Evolutionary conservation across 352 stramenopile species (phyloP).

Genomic region (Hyaloperonospora brassicae): DNA sequence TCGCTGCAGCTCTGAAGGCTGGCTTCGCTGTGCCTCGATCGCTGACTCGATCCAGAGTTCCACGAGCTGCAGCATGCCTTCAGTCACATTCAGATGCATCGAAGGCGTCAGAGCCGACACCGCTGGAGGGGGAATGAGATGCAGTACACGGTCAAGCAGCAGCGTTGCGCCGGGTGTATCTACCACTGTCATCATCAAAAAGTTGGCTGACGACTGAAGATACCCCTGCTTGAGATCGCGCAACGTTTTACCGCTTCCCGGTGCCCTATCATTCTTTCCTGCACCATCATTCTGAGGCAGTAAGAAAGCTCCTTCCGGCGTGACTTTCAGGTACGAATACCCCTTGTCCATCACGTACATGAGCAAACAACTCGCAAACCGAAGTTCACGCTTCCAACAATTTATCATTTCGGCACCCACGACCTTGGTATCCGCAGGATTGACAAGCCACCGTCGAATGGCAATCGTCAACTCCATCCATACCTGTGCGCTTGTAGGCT

Average conservation of each 20-base stretch:
- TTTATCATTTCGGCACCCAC: constrained; percentile 65
- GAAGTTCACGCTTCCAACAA: constrained; percentile 80
- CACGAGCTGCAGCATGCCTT: constrained; percentile 66
- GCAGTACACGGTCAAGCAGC: constrained; percentile 69
- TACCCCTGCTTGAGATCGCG: constrained; percentile 64
- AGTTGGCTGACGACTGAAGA: constrained; percentile 58
- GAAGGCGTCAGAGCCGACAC: constrained; percentile 53
- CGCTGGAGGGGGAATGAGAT: constrained; percentile 66
- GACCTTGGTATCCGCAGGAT: constrained; percentile 42
- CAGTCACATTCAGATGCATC: constrained; percentile 63
- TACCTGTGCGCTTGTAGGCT: constrained; percentile 49
- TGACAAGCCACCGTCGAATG: constrained; percentile 72
- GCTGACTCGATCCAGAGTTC: constrained; percentile 74
- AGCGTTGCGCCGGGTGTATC: constrained; percentile 60
- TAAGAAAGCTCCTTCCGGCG: constrained; percentile 43
- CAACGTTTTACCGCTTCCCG: constrained; percentile 29
- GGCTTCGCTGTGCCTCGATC: constrained; percentile 53
- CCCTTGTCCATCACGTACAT: constrained; percentile 77
- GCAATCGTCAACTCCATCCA: constrained; percentile 79
- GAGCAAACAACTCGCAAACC: constrained; percentile 69
- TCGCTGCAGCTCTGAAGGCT: constrained; percentile 46
- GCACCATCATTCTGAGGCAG: constrained; percentile 29
- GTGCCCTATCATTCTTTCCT: constrained; percentile 23
- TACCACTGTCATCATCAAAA: constrained; percentile 54
- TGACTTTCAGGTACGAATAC: constrained; percentile 65